Evolutionary conservation across 768 basidiomycete genomes (phyloP).

Genomic region (Coprinellus aureogranulatus): DNA sequence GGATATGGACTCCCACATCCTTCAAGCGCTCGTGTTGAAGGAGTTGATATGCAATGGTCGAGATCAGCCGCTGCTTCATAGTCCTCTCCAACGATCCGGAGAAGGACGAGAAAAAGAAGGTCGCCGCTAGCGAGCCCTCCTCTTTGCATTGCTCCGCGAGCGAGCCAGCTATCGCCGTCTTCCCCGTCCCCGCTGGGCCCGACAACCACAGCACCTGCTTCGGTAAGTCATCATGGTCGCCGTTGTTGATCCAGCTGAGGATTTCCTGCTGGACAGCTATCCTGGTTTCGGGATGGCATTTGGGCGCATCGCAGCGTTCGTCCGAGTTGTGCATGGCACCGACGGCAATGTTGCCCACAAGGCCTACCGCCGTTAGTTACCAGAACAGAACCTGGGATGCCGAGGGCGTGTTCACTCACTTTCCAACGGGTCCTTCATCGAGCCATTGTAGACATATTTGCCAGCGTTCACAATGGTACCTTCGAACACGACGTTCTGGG

Average conservation of each 20-base stretch:
- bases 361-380: too few species aligned
- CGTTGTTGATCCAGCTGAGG: background rate
- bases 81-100: background rate
- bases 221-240: background rate
- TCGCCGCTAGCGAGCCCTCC: constrained; percentile 2
- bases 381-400: too few species aligned
- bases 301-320: constrained; percentile 3
- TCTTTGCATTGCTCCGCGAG: constrained; percentile 2
- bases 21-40: too few species aligned
- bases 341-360: background rate
- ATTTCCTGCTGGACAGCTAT: constrained; percentile 6
- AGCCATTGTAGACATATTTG: too few species aligned
- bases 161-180: constrained; percentile 6
- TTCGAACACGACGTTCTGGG: too few species aligned
- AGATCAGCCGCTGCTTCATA: background rate
- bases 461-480: too few species aligned
- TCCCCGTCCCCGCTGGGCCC: constrained; percentile 9
- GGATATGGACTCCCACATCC: too few species aligned
- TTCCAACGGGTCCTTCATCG: too few species aligned
- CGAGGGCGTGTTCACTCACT: too few species aligned
- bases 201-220: background rate
- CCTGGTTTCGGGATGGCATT: background rate
- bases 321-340: constrained; percentile 8
- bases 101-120: constrained; percentile 10
- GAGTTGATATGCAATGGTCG: constrained; percentile 1